A percentile compares a stretch with the other conserved stretches of the same genome.
phyloP scores from a whole-genome alignment of 805 yeast genomes.

The Cyberlindnera samutprakarnensis region DNA sequence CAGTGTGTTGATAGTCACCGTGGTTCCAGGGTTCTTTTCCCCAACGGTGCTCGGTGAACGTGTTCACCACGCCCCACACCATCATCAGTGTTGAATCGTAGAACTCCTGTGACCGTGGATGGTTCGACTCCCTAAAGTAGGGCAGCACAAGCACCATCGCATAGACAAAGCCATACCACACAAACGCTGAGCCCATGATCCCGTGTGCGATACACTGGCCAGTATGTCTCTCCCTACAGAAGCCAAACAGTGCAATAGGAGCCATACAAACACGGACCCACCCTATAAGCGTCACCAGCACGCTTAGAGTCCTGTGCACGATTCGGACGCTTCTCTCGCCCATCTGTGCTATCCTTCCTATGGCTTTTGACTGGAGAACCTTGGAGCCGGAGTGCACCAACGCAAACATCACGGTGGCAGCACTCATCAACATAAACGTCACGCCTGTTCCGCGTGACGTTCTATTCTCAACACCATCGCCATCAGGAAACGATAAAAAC shows the following conservation, averaged over 20 bases:
- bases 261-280: slow-evolving; percentile 80
- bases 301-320: slow-evolving; percentile 39
- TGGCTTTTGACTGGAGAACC: slow-evolving; percentile 21
- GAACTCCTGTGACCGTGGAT: slow-evolving; percentile 67
- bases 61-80: slow-evolving; percentile 86
- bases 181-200: slow-evolving; percentile 88
- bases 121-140: slow-evolving; percentile 53
- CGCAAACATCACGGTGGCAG: slow-evolving; percentile 45
- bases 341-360: slow-evolving; percentile 26
- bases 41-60: slow-evolving; percentile 97
- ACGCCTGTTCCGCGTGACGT: slow-evolving; percentile 66
- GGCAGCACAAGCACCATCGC: slow-evolving; percentile 62
- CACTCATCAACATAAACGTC: slow-evolving; percentile 43
- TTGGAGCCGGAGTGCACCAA: slow-evolving; percentile 47
- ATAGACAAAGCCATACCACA: slow-evolving; percentile 70
- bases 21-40: slow-evolving; percentile 82
- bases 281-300: slow-evolving; percentile 46
- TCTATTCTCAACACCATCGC: slow-evolving; percentile 55
- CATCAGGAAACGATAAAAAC: slow-evolving; percentile 56
- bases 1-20: slow-evolving; percentile 92
- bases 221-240: slow-evolving; percentile 74
- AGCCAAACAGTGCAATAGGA: slow-evolving; percentile 78
- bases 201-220: slow-evolving; percentile 98
- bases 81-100: slow-evolving; percentile 78
- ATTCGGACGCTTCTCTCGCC: slow-evolving; percentile 29